Evolutionary conservation across 2,329 filamentous ascomycete genomes (phyloP).

Genomic region (Venturia aucupariae): DNA sequence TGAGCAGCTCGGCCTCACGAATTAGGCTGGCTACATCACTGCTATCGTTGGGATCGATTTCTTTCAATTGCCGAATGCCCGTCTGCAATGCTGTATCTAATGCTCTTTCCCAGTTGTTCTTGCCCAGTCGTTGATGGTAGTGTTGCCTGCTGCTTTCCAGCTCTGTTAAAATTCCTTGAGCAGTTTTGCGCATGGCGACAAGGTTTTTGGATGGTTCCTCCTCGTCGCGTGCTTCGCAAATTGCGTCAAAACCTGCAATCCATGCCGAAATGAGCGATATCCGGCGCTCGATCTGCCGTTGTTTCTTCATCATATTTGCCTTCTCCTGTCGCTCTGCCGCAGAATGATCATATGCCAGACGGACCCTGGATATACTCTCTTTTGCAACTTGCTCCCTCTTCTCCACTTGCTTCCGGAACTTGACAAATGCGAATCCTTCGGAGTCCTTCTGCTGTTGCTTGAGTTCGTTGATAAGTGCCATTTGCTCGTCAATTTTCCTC

Average conservation of each 20-base stretch:
- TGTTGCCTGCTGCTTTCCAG: conserved; percentile 85
- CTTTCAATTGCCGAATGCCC: conserved; percentile 66
- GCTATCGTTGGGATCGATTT: conserved; percentile 56
- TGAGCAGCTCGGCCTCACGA: conserved; percentile 78
- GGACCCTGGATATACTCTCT: conserved; percentile 72
- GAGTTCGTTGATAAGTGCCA: conserved; percentile 91
- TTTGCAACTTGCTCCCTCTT: conserved; percentile 68
- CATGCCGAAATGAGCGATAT: conserved; percentile 82
- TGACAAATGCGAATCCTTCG: conserved; percentile 70
- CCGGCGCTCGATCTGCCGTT: conserved; percentile 73
- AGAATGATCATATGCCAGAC: conserved; percentile 75
- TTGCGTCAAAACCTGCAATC: conserved; percentile 82
- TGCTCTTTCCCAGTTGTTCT: conserved; percentile 75
- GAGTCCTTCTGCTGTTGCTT: conserved; percentile 87
- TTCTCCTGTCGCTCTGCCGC: conserved; percentile 69
- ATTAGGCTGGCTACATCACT: conserved; percentile 63
- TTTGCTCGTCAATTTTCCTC: conserved; percentile 98
- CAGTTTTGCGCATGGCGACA: conserved; percentile 72
- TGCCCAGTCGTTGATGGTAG: conserved; percentile 73
- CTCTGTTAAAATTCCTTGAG: conserved; percentile 79
- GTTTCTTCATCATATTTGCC: conserved; percentile 67
- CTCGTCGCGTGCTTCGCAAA: conserved; percentile 63
- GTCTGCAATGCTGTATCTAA: conserved; percentile 84
- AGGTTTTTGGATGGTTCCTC: conserved; percentile 59
- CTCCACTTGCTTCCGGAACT: conserved; percentile 83